Evolutionary conservation across 2,329 filamentous ascomycete genomes (phyloP).

Genomic region (Penicillium sp.): DNA sequence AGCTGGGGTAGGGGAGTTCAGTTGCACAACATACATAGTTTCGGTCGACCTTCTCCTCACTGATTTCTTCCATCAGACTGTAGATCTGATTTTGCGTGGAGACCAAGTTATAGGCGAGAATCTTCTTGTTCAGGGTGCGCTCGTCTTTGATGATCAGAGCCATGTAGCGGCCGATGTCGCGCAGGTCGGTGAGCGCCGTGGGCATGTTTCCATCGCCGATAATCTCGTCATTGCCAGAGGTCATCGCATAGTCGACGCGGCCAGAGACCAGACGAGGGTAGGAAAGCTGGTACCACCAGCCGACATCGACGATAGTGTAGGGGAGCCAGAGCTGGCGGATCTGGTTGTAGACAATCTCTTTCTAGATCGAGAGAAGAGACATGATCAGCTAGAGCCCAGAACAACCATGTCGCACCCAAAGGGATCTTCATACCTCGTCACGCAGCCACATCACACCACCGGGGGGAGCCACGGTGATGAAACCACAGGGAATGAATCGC

Average conservation of each 20-base stretch:
- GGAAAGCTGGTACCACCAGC: conserved; percentile 63
- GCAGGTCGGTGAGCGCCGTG: conserved; percentile 55
- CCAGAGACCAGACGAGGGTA: conserved; percentile 56
- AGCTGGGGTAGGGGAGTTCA: background rate
- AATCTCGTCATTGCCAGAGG: conserved; percentile 46
- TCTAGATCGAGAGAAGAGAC: conserved; percentile 39
- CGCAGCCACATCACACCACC: conserved; percentile 53
- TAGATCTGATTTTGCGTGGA: conserved; percentile 56
- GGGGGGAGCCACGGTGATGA: conserved; percentile 54
- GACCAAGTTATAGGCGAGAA: conserved; percentile 58
- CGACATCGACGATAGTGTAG: conserved; percentile 64
- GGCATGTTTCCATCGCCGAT: conserved; percentile 54
- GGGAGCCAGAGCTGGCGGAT: conserved; percentile 57
- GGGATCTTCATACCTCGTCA: conserved; percentile 42
- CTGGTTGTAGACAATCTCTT: conserved; percentile 59
- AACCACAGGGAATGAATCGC: conserved; percentile 61
- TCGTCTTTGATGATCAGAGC: conserved; percentile 59
- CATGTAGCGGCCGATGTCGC: conserved; percentile 61
- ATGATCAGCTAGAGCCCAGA: conserved; percentile 15
- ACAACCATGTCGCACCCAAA: conserved; percentile 1
- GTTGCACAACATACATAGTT: conserved; percentile 42
- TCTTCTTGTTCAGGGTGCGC: conserved; percentile 60
- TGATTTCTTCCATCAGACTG: conserved; percentile 54
- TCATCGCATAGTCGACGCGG: conserved; percentile 52
- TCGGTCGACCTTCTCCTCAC: conserved; percentile 55